Conservation (phyloP, 768 basidiomycete species). For the Xerocomus brunneocitrinus region DNA sequence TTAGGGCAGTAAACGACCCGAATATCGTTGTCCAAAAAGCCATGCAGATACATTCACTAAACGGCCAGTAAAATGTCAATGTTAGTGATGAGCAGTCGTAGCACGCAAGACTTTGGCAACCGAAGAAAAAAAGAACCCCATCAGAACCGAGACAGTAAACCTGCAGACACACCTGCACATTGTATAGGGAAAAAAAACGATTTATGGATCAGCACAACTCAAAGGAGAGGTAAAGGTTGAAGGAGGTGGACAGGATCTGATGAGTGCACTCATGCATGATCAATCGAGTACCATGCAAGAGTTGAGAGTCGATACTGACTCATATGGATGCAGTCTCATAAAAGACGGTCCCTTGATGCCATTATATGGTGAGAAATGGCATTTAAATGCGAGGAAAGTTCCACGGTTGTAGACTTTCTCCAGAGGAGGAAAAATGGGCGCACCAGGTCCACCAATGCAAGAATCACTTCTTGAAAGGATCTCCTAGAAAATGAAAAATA, state of each 20-base stretch:
- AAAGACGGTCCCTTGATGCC: background rate
- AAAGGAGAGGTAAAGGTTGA: background rate
- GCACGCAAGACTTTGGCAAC: background rate
- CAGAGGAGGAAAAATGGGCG: background rate
- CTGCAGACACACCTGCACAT: slow-evolving; percentile 8
- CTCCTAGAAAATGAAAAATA: background rate
- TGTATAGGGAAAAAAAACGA: background rate
- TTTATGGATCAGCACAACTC: background rate
- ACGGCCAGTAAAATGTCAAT: background rate
- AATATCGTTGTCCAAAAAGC: background rate
- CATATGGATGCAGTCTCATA: background rate
- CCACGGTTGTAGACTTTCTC: background rate
- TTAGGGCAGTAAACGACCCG: background rate
- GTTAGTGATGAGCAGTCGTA: background rate
- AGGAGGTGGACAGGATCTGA: background rate
- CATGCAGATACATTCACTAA: background rate
- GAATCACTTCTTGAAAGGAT: background rate
- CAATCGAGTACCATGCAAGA: background rate
- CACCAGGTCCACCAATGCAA: background rate
- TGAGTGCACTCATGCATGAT: background rate
- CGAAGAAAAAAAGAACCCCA: background rate
- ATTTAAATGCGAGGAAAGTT: background rate
- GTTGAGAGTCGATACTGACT: background rate
- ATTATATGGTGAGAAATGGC: slow-evolving; percentile 12
- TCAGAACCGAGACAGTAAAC: background rate